Base-by-base conservation (phyloP, 23 red algal species). In the Gracilaria domingensis region DNA sequence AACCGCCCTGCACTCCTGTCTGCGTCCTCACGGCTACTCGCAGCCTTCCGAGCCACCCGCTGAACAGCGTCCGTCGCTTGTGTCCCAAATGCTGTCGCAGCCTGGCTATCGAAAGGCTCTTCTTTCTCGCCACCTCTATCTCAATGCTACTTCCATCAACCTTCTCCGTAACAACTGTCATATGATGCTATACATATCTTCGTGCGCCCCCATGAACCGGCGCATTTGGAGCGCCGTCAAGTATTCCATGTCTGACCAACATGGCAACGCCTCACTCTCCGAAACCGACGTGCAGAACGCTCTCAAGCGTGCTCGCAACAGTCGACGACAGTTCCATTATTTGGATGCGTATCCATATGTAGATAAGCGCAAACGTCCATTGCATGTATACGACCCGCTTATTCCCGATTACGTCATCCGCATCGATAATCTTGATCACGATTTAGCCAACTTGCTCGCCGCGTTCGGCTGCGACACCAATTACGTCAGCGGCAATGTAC, bases 371-470 rank as follows among this genome's bases (percentile, higher is more conserved):
- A 82, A 65, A 59, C 29, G 18, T 48, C 38, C 71, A 26, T 12
- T 77, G 26, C 36, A 77, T 58, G 66, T 42, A 32, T 42, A 34
- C 21, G 67, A 54, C 23, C 14, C 71, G 32, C 67, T 76, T 4
- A n/a, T 75, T 30, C 84, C 84, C 4, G 67, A 88, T 72, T 88
- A 75, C 66, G 66, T 88, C 84, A 58, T 88, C 12, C 64, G 84
- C 24, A 13, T 34, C 18, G 14, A 17, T 21, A 0, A 25, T 38
- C 51, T 88, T 16, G 9, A 40, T 16, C 37, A 54, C 28, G 84
- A 88, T 77, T 45, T 88, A 0, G 6, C 61, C 44, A 32, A 32
- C 4, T 53, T 88, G 66, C 50, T 88, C 14, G 5, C 9, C 7
- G 67, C 71, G 0, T 56, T 88, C 33, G 40, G 37, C 14, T 88